Evolutionary conservation across 2,329 filamentous ascomycete genomes (phyloP).

Genomic region (Keithomyces neogunnii): DNA sequence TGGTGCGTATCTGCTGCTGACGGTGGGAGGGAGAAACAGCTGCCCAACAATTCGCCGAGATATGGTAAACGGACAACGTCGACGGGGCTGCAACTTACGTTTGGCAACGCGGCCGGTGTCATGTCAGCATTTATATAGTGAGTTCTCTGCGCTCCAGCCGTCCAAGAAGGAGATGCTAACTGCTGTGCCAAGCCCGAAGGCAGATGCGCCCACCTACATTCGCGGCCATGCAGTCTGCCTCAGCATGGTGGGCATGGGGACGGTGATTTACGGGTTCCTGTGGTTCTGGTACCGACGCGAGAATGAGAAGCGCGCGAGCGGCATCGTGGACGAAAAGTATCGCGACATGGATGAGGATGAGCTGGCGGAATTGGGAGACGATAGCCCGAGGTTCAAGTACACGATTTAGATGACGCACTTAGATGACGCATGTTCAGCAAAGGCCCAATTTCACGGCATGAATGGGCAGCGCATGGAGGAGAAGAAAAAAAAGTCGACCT

Average conservation of each 20-base stretch:
- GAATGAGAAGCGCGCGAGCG: constrained; percentile 37
- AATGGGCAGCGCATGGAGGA: no score
- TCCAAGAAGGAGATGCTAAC: neutral
- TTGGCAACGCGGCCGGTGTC: constrained; percentile 63
- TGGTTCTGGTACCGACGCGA: constrained; percentile 41
- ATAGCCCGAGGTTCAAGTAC: constrained; percentile 41
- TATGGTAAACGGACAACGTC: constrained; percentile 71
- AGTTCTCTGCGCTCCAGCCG: constrained; percentile 7
- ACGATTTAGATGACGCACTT: constrained; percentile 21
- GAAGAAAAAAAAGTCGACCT: neutral
- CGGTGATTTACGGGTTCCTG: constrained; percentile 43
- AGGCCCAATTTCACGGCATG: no score
- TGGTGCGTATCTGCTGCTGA: neutral
- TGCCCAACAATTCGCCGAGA: constrained; percentile 60
- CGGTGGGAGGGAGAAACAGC: constrained; percentile 12
- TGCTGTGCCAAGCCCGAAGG: constrained; percentile 24
- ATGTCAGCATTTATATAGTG: constrained; percentile 62
- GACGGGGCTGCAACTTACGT: constrained; percentile 61
- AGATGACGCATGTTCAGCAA: no score
- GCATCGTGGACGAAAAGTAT: constrained; percentile 29
- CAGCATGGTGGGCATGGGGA: constrained; percentile 46
- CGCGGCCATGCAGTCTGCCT: constrained; percentile 55
- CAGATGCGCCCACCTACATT: constrained; percentile 48
- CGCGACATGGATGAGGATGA: constrained; percentile 35
- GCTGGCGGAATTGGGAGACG: constrained; percentile 41